Evolutionary conservation across 2,329 filamentous ascomycete species (phyloP).

Genomic region (Clonostachys sp.): DNA sequence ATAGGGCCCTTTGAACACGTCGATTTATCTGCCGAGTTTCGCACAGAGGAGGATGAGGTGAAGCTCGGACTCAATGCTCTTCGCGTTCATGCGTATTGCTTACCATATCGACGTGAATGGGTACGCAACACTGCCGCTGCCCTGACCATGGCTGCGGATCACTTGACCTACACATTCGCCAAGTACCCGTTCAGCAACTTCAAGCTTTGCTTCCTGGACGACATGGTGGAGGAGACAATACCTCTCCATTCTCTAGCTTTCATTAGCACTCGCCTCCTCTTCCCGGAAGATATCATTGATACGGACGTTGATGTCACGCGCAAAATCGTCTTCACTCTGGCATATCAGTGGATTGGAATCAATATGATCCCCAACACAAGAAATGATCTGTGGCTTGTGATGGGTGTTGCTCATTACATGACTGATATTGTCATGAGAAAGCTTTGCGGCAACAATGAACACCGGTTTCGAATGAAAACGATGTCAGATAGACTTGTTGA

Average conservation of each 20-base stretch:
- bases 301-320: slow-evolving; percentile 78
- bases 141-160: slow-evolving; percentile 83
- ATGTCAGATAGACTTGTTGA: slow-evolving; percentile 79
- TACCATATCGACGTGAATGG: slow-evolving; percentile 77
- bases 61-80: slow-evolving; percentile 84
- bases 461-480: slow-evolving; percentile 83
- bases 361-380: slow-evolving; percentile 82
- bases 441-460: slow-evolving; percentile 91
- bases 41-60: slow-evolving; percentile 87
- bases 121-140: slow-evolving; percentile 84
- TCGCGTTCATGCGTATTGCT: slow-evolving; percentile 85
- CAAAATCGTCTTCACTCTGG: slow-evolving; percentile 75
- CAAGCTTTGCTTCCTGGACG: slow-evolving; percentile 92
- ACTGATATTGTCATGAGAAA: slow-evolving; percentile 88
- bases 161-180: slow-evolving; percentile 82
- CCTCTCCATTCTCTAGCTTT: slow-evolving; percentile 81
- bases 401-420: slow-evolving; percentile 92
- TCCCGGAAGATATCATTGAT: slow-evolving; percentile 80
- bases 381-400: slow-evolving; percentile 81
- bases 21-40: slow-evolving; percentile 77
- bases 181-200: slow-evolving; percentile 90
- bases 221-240: slow-evolving; percentile 70
- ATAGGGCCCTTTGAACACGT: slow-evolving; percentile 94
- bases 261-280: slow-evolving; percentile 81
- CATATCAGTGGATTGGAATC: slow-evolving; percentile 91